Base-by-base conservation (phyloP, 1,139 yeast species). In the Diutina neorugosa region DNA sequence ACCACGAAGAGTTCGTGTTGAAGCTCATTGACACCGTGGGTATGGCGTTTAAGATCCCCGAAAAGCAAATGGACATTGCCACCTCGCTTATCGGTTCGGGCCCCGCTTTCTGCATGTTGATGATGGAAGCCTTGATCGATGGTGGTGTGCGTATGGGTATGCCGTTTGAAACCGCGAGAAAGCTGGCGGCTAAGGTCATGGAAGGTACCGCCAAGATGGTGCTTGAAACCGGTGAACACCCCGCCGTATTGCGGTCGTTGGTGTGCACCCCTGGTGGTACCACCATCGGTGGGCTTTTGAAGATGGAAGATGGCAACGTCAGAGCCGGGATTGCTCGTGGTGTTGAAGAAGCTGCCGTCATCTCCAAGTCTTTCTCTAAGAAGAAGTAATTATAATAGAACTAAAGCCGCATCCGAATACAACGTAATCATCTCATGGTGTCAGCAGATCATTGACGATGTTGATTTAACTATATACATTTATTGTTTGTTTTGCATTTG, bases 251-350 rank as follows among this genome's bases (percentile, higher is more conserved):
- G 66, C 86, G 88, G 65, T 84, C 87, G 65, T 86, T 85, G 63
- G 94, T 93, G 6, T 90, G 97, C 65, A 93, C 99, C 0, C 99
- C 99, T 18, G 98, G 95, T 40, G 99, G 99, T 43, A 91, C 97
- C 53, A 93, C 99, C 8, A 93, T 94, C 65, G 96, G 96, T 4
- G 99, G 99, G 0, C 74, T 94, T 57, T 78, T 91, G 67, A 88
- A 82, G 61, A 81, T 94, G 85, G 99, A 93, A 70, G 96, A 90
- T 61, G 82, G 82, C 53, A 95, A 91, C 50, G 87, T 93, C 51
- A 83, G 96, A 70, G 80, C 90, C 52, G 90, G 90, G 21, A 85
- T 93, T 61, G 82, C 96, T 52, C 78, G 90, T 61, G 96, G 96
- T 51, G 86, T 93, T 25, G 93, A 87, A 65, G 96, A 90, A 64